Evolutionary conservation across 768 basidiomycete genomes (phyloP).

Genomic region (Mycena venus): DNA sequence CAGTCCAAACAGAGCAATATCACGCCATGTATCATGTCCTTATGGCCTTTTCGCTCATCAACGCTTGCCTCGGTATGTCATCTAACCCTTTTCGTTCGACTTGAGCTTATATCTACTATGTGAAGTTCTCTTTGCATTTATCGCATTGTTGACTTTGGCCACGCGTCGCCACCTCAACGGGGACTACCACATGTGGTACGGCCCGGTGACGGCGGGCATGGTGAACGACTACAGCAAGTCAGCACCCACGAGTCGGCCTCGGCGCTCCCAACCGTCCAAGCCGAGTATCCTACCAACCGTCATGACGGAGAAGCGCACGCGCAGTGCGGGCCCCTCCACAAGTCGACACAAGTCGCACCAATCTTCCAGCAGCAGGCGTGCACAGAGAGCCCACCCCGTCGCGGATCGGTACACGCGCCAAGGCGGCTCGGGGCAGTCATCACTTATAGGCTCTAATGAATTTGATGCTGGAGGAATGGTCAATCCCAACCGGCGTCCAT

Average conservation of each 20-base stretch:
- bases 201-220: conserved; percentile 57
- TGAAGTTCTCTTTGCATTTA: conserved; percentile 30
- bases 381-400: conserved; percentile 20
- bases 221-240: conserved; percentile 33
- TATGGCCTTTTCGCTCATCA: conserved; percentile 85
- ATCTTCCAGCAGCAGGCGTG: conserved; percentile 24
- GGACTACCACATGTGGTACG: conserved; percentile 56
- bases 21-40: conserved; percentile 91
- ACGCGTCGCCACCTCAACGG: conserved; percentile 31
- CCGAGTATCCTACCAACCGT: conserved; percentile 30
- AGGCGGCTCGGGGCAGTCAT: conserved; percentile 30
- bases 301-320: conserved; percentile 29
- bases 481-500: conserved; percentile 34
- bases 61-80: conserved; percentile 73
- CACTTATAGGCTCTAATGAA: conserved; percentile 31
- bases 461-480: conserved; percentile 32
- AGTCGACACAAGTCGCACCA: conserved; percentile 16
- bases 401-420: conserved; percentile 26
- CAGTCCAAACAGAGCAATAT: conserved; percentile 88
- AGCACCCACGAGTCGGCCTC: not conserved
- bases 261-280: conserved; percentile 16
- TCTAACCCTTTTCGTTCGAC: not conserved
- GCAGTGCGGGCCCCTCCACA: not conserved
- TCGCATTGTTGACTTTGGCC: conserved; percentile 24
- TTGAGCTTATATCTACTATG: not conserved